Evolutionary conservation across 2,329 filamentous ascomycete genomes (phyloP), one percentile per base, ranked within the genome.

Genomic region (Ophiocordyceps robertsii): DNA sequence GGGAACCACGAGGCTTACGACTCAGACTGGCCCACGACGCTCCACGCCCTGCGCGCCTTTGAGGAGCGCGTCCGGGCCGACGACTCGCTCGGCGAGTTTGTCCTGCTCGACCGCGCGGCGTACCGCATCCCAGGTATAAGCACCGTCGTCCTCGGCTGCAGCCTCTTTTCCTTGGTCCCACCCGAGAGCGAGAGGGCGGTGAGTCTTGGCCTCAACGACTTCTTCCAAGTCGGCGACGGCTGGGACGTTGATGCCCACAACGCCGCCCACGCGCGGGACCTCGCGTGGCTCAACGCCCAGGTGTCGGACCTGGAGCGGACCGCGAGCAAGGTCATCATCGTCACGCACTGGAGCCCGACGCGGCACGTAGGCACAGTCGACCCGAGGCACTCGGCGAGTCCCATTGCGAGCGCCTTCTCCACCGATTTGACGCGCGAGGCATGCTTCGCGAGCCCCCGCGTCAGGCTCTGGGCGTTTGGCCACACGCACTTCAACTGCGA

Each of bases 1-100:
- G 73, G 75, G 0, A 79, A 79, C 48, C 73, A 79, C 50, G 75
- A 80, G 50, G 57, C n/a, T n/a, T n/a, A n/a, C n/a, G n/a, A n/a
- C n/a, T n/a, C n/a, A n/a, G n/a, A n/a, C n/a, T n/a, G n/a, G n/a
- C n/a, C n/a, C n/a, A n/a, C n/a, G n/a, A n/a, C n/a, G n/a, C n/a
- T n/a, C n/a, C n/a, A n/a, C n/a, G n/a, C n/a, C n/a, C n/a, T n/a
- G n/a, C n/a, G n/a, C n/a, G n/a, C n/a, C n/a, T n/a, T n/a, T n/a
- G n/a, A 65, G 30, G n/a, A 53, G 2, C 39, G 54, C 0, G 46
- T 56, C 3, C 35, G 40, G 6, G 32, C 45, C 5, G 53, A 61
- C 6, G 19, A n/a, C n/a, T 46, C 46, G 0, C 43, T 63, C 0
- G 67, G 66, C 10, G 49, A 63, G 7, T 64, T 69, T 37, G 55